Percentiles rank a stretch among this genome's conserved stretches.
Evolutionary conservation across 2,329 filamentous ascomycete genomes (phyloP).

Genomic region (Sporothrix pallida): DNA sequence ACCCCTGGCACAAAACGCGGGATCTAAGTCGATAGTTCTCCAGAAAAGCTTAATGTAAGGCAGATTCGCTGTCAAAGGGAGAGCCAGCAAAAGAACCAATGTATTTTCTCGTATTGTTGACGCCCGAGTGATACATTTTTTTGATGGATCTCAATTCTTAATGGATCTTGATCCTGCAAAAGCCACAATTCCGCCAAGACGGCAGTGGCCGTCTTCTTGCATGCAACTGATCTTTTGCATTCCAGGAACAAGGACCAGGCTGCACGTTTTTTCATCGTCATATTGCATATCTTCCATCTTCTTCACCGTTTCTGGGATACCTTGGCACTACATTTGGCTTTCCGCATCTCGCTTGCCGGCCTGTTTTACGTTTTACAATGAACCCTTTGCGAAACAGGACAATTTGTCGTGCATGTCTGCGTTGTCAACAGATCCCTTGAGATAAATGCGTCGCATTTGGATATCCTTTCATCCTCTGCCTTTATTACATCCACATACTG

Average conservation of each 20-base stretch:
- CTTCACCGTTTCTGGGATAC: no score
- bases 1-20: conserved; percentile 1
- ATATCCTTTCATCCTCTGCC: not conserved
- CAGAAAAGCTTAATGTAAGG: no score
- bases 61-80: not conserved
- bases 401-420: no score
- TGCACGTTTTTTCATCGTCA: not conserved
- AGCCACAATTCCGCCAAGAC: conserved; percentile 9
- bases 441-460: not conserved
- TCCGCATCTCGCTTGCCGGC: not conserved
- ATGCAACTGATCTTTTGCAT: not conserved
- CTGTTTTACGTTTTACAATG: not conserved
- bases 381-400: not conserved
- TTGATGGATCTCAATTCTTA: no score
- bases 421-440: not conserved
- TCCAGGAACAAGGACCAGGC: not conserved
- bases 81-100: not conserved
- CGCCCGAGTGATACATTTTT: no score
- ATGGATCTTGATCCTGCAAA: not conserved
- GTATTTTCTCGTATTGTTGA: not conserved
- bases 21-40: not conserved
- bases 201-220: conserved; percentile 18
- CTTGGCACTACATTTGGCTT: not conserved
- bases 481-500: not conserved
- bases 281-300: not conserved